Evolutionary conservation across 106 monocot genomes (phyloP).

Genomic region (Acanthochlamys bracteata): DNA sequence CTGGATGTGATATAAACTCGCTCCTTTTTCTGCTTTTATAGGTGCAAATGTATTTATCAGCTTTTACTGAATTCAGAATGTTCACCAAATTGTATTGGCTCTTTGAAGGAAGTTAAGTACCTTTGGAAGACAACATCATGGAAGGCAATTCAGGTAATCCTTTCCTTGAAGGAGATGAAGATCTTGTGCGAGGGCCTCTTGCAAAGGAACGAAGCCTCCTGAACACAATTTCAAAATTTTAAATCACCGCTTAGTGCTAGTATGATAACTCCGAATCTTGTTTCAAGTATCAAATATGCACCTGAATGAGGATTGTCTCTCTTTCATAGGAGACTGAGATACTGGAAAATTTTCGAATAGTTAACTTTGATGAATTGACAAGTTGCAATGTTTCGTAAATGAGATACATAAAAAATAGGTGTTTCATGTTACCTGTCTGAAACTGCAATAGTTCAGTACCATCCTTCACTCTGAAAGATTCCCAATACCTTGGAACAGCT

Average conservation of each 20-base stretch:
- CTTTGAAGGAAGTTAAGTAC: slow-evolving; percentile 6
- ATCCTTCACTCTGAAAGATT: slow-evolving; percentile 6
- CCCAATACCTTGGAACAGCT: slow-evolving; percentile 31
- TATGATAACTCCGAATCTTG: neutral
- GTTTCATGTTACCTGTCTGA: slow-evolving; percentile 33
- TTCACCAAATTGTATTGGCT: neutral
- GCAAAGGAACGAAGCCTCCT: slow-evolving; percentile 32
- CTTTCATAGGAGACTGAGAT: slow-evolving; percentile 28
- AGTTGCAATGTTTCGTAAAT: neutral
- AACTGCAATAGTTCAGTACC: slow-evolving; percentile 26
- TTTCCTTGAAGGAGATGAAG: slow-evolving; percentile 46
- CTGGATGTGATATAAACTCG: slow-evolving; percentile 43
- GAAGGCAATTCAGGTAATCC: slow-evolving; percentile 38
- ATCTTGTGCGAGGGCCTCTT: slow-evolving; percentile 29
- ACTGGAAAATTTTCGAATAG: slow-evolving; percentile 14
- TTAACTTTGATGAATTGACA: neutral
- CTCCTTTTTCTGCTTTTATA: slow-evolving; percentile 36
- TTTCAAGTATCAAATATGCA: slow-evolving; percentile 1
- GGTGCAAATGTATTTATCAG: neutral
- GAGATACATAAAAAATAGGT: neutral
- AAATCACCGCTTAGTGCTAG: neutral
- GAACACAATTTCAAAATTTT: slow-evolving; percentile 6
- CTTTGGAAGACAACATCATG: slow-evolving; percentile 16
- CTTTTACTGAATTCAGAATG: neutral
- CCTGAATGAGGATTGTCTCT: slow-evolving; percentile 62